Base-by-base conservation (phyloP, 2,329 filamentous ascomycete species). In the Stachybotrys elegans region DNA sequence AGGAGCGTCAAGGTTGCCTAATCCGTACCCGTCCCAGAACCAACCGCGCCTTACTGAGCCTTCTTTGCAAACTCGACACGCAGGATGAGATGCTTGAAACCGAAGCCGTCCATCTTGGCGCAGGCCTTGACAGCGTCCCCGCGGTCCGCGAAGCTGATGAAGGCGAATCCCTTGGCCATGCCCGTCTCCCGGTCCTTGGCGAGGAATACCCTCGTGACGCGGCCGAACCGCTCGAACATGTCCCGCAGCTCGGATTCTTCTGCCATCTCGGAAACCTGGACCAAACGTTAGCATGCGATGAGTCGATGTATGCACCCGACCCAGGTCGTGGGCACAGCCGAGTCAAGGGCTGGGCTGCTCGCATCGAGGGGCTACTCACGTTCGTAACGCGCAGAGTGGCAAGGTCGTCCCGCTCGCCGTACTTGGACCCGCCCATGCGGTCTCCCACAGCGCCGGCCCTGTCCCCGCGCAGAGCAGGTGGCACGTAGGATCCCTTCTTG, bases 141-240 rank as follows among this genome's bases (percentile, higher is more conserved):
- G 56, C 93, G 78, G 67, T 98, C 93, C 48, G 86, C 88, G 63
- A 93, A 98, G 69, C 88, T 95, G 76, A 98, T 95, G 68, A 98
- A 98, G 21, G 94, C 94, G 67, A 98, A 98, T 51, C 93, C 93
- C 82, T 98, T 98, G 57, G 93, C 93, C 66, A 92, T 75, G 49
- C 90, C 88, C 32, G 93, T 98, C 60, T 98, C 93, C 65, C 93
- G 79, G 73, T 98, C 93, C 79, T 96, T 97, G 59, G 93, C 93
- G 60, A 98, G 71, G 78, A 98, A 98, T 41, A 98, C 93, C 68
- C 93, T 84, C 45, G 92, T 97, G 63, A 98, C 93, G 56, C 91
- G 88, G 62, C 93, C 93, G 67, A 93, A 96, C 56, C 93, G 83
- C 75, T 95, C 91, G 76, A 98, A 98, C 83, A 98, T 91, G 67